Base-by-base conservation (phyloP, 2,329 filamentous ascomycete species). In the Tolypocladium tundrense region DNA sequence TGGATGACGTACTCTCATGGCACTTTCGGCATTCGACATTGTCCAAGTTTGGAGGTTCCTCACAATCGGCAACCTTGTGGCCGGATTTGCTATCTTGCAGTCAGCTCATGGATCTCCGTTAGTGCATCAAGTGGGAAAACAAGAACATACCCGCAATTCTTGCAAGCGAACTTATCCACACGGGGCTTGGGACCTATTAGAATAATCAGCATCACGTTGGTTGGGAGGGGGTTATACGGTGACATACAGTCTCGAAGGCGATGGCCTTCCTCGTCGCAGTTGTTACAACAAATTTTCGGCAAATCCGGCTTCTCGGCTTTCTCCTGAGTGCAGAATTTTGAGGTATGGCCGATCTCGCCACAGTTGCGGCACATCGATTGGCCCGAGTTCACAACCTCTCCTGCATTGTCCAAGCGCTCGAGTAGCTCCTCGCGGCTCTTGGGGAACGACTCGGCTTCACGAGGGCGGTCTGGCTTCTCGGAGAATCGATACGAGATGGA, bases 21-120 rank as follows among this genome's bases (percentile, higher is more conserved):
- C 85, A 88, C 69, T 83, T 86, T 64, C 81, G 82, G 68, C 86
- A 89, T 67, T 88, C 84, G 1, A 88, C 79, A 56, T 79, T 79
- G 35, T 78, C 81, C 35, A 83, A 79, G 61, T 81, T 79, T n/a
- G 86, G 82, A 41, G 83, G 83, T 65, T 86, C 81, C 35, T 79
- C 69, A 61, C 80, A 84, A 0, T 84, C 80, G 7, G 73, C 66
- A 27, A 69, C 72, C 59, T 71, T 77, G 66, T 84, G 81, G 19
- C 80, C 81, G 27, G 72, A 71, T 70, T 83, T 70, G 9, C 78
- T 77, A 53, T 57, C 13, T 35, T 10, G 0, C 40, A 27, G 48
- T 65, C 52, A 62, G 60, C 50, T 39, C 19, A 35, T 19, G 19
- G 31, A 52, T 21, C 43, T 51, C 24, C 21, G 14, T 40, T 53